Conservation (phyloP, 2,329 filamentous ascomycete species). For the Clarireedia homoeocarpa region DNA sequence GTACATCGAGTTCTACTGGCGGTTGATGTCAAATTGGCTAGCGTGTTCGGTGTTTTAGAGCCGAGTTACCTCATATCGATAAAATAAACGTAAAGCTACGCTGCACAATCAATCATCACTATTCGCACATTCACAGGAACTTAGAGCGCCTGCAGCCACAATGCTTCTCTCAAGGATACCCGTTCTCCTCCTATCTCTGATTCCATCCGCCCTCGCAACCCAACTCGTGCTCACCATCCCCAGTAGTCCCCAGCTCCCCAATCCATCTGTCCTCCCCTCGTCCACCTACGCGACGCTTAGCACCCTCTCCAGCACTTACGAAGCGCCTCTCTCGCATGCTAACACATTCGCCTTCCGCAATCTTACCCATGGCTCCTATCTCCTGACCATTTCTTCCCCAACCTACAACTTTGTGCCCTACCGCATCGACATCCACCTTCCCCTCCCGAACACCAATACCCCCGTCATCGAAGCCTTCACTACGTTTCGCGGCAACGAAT, state of each 20-base stretch:
- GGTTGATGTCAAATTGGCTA: too few species aligned
- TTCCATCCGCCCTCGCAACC: conserved; percentile 31
- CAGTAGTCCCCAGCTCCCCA: conserved; percentile 22
- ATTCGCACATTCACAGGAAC: too few species aligned
- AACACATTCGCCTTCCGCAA: conserved; percentile 73
- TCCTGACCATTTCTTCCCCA: conserved; percentile 70
- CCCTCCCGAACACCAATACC: conserved; percentile 25
- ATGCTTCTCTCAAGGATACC: neutral
- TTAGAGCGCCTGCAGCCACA: neutral
- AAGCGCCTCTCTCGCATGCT: conserved; percentile 56
- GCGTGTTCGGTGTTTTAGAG: too few species aligned
- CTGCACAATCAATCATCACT: too few species aligned
- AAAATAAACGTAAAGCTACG: too few species aligned
- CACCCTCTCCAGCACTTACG: conserved; percentile 40
- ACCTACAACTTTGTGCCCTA: conserved; percentile 72
- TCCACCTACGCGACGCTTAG: conserved; percentile 62
- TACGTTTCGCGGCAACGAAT: conserved; percentile 83
- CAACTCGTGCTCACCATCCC: conserved; percentile 24
- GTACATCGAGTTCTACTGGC: too few species aligned
- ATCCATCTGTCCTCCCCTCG: conserved; percentile 38
- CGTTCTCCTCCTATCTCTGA: conserved; percentile 13
- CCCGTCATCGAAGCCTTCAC: conserved; percentile 60
- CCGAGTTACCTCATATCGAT: too few species aligned
- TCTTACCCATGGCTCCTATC: conserved; percentile 65
- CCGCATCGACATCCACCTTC: conserved; percentile 60